Percentiles rank a stretch among this genome's conserved stretches.
These are phyloP conservation scores for Colletotrichum endophyticum DNA, from an alignment of 2,329 filamentous ascomycete species.

Conservation along the genomic window DNA sequence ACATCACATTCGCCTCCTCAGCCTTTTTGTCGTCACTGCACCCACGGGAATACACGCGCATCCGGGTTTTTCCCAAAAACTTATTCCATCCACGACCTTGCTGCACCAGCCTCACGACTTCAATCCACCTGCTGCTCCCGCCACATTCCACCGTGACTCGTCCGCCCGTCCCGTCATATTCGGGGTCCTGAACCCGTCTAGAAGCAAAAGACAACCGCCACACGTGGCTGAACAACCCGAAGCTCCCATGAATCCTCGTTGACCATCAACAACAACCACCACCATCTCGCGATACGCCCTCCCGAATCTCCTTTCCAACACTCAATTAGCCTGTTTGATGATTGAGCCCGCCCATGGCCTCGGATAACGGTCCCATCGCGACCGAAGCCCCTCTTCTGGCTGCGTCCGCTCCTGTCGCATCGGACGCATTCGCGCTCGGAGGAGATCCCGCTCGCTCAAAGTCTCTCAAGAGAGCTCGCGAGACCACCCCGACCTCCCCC, in stretches of 20 bases:
- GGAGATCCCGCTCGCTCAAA: constrained; percentile 39
- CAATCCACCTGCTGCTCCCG: constrained; percentile 9
- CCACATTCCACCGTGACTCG: constrained; percentile 19
- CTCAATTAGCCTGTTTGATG: constrained; percentile 11
- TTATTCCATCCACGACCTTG: background rate
- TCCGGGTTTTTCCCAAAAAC: background rate
- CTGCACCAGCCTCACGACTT: constrained; percentile 3
- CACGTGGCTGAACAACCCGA: constrained; percentile 19
- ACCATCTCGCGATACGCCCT: constrained; percentile 9
- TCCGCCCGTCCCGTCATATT: constrained; percentile 20
- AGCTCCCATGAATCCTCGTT: constrained; percentile 18
- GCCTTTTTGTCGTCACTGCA: background rate
- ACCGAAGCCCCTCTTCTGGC: constrained; percentile 52
- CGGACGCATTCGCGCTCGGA: constrained; percentile 42
- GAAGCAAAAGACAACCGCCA: constrained; percentile 14
- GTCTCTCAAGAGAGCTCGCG: constrained; percentile 47
- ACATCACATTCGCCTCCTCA: constrained; percentile 4
- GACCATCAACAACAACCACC: constrained; percentile 11
- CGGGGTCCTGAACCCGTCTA: constrained; percentile 13
- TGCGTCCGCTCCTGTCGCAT: constrained; percentile 38
- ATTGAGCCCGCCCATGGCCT: constrained; percentile 49
- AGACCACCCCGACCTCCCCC: constrained; percentile 45
- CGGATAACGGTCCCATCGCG: constrained; percentile 57
- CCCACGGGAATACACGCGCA: background rate
- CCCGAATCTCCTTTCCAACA: background rate